Conservation (phyloP, 108 stramenopile genomes). For the Nitzschia palea region DNA sequence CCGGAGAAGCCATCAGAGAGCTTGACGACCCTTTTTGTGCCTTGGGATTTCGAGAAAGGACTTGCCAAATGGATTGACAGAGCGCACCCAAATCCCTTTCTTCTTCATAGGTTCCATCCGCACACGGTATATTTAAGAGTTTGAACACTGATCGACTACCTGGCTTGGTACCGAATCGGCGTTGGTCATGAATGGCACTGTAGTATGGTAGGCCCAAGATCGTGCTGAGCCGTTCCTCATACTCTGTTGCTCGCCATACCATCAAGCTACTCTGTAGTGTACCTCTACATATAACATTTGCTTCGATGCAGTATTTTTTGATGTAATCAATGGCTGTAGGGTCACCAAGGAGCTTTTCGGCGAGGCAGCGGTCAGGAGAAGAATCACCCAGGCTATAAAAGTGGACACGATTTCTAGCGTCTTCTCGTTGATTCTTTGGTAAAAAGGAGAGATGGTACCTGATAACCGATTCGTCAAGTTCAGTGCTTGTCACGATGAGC, state of each 20-base stretch:
- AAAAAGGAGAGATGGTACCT: neutral
- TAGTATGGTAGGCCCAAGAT: neutral
- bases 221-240: neutral
- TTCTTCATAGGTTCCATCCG: conserved; percentile 1
- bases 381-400: neutral
- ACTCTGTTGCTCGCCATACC: conserved; percentile 1
- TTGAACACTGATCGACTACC: neutral
- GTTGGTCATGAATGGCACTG: neutral
- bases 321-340: neutral
- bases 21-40: neutral
- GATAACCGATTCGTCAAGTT: neutral
- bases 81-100: neutral
- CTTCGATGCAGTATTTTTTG: neutral
- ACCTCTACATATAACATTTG: neutral
- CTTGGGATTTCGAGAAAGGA: neutral
- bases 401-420: neutral
- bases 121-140: neutral
- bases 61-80: neutral
- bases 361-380: neutral
- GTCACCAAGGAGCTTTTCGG: neutral
- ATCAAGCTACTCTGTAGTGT: neutral
- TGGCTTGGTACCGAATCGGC: neutral
- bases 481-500: neutral
- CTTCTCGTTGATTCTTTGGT: neutral
- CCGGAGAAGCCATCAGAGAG: neutral